Evolutionary conservation across 495 filamentous ascomycete species (phyloP), one percentile per base, ranked within the genome.

Genomic region (Penicillium bovifimosum): DNA sequence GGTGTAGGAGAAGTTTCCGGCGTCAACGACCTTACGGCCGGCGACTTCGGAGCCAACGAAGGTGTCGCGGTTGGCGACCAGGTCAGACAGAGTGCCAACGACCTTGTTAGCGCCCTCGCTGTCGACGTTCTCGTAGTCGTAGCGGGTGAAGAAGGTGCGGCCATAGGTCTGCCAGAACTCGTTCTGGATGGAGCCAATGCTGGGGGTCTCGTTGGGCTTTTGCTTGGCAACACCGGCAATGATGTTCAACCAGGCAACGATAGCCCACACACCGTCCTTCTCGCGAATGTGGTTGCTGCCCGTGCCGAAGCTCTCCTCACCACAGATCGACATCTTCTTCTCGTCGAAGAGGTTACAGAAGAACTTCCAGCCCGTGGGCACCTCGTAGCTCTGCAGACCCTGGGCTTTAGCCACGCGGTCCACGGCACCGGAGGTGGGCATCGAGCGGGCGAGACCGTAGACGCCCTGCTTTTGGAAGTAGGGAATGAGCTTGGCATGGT

Each of bases 301-400:
- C 2, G 93, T 98, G 34, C 93, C 93, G 67, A 98, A 98, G 46
- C 86, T 91, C 78, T 98, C 93, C 70, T 98, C 93, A 36, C 93
- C 93, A 67, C 93, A 98, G 70, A 98, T 98, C 60, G 91, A 96
- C 69, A 98, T 86, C 80, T 96, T 96, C 71, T 96, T 78, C 55
- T 91, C 87, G 64, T 98, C 93, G 63, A 98, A 96, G 48, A 98
- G 78, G 63, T 90, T 93, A 70, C 93, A 98, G 84, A 98, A 98
- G 81, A 98, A 98, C 73, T 98, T 98, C 93, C 93, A 98, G 52
- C 93, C 93, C 1, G 93, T 98, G 9, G 93, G 93, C 5, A 98
- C 93, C 72, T 98, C 93, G 73, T 98, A 98, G 73, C 82, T 85
- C 72, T 91, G 75, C 20, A 97, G 77, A 17, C 90, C 91, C 75